Conservation (phyloP, 805 yeast genomes). For the Saturnispora ahearnii region DNA sequence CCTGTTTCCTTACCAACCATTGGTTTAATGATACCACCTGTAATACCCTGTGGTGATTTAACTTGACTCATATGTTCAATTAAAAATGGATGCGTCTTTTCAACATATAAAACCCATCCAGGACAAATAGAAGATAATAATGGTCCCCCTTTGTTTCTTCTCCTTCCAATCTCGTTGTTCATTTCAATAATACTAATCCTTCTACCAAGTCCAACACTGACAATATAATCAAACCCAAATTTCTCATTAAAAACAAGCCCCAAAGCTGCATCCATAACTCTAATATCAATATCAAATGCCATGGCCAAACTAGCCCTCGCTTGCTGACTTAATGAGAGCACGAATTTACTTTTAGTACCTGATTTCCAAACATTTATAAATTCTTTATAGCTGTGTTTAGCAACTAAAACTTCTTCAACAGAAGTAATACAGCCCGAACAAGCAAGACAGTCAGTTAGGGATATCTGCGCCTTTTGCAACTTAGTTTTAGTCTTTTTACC, state of each 20-base stretch:
- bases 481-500: slow-evolving; percentile 28
- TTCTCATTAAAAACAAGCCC: slow-evolving; percentile 46
- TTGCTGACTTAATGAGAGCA: slow-evolving; percentile 79
- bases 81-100: slow-evolving; percentile 86
- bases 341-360: slow-evolving; percentile 38
- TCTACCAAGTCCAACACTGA: slow-evolving; percentile 81
- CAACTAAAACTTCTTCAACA: slow-evolving; percentile 89
- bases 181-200: slow-evolving; percentile 47
- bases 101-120: slow-evolving; percentile 94
- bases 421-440: slow-evolving; percentile 97
- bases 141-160: slow-evolving; percentile 30
- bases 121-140: slow-evolving; percentile 75
- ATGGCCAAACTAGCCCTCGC: slow-evolving; percentile 73
- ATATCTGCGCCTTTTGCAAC: slow-evolving; percentile 75
- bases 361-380: slow-evolving; percentile 48
- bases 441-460: slow-evolving; percentile 87
- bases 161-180: slow-evolving; percentile 31
- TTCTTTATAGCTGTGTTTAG: slow-evolving; percentile 82
- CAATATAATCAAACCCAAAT: slow-evolving; percentile 64
- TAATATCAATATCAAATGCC: slow-evolving; percentile 47
- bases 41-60: slow-evolving; percentile 89
- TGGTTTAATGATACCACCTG: slow-evolving; percentile 67
- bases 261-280: slow-evolving; percentile 52
- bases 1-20: neutral
- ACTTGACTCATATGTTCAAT: slow-evolving; percentile 61